Evolutionary conservation across 1,284 basidiomycete species (phyloP), one percentile per base, ranked within the genome.

Genomic region (Xerocomus subilludens): DNA sequence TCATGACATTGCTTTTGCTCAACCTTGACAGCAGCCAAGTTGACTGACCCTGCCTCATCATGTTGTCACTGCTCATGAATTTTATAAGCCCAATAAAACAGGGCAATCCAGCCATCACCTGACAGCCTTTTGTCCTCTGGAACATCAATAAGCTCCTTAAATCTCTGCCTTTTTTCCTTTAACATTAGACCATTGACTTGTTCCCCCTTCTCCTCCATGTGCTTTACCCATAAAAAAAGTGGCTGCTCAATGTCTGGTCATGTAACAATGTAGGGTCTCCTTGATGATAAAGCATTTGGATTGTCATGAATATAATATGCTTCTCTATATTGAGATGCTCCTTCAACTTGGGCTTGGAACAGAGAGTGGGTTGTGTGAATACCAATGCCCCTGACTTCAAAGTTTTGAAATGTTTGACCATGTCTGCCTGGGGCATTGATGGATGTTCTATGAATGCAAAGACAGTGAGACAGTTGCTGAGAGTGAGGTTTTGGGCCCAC

Each of bases 151-250:
- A 36, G 51, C 51, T 53, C 35, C 35, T 74, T 63, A 55, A 74
- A 53, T 23, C 27, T 64, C 14, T 23, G 21, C 3, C 25, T 13
- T n/a, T 72, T 72, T 13, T 62, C 49, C 30, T 18, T 3, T 9
- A 74, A 42, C 67, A 74, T 74, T 64, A 53, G 56, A 5, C 74
- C 53, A 58, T 67, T 76, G 5, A 51, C 49, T 4, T 23, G 23
- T 18, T 76, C 42, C 2, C 75, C 70, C 33, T 70, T 74, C 30
- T 64, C 55, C 42, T 74, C 65, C 71, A 76, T 72, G 32, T 66
- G 51, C n/a, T 36, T 51, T 10, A 77, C 49, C 73, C 74, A 75
- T 5, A 47, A n/a, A 14, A 73, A 35, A 14, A 77, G 63, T 1
- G 68, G 71, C 7, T 38, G 45, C 10, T 71, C 73, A 25, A 77